Percentiles rank a stretch among this genome's conserved stretches.
These are phyloP conservation scores for Solanum dulcamara DNA, from an alignment of 257 asterid genomes.

Conservation along the genomic window DNA sequence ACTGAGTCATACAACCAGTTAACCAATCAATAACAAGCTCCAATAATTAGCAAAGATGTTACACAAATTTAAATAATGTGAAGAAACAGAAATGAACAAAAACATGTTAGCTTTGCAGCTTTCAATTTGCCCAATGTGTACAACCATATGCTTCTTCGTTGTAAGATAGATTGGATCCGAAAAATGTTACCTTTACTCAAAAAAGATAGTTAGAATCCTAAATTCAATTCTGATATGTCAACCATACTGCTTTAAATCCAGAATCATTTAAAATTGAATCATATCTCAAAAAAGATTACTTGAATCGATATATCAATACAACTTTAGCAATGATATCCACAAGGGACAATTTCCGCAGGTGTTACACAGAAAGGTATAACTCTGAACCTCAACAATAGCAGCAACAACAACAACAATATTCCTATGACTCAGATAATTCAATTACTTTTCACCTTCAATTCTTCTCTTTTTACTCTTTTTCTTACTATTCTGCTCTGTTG, in stretches of 20 bases:
- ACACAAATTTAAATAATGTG: not conserved
- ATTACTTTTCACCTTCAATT: slow-evolving; percentile 4
- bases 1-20: not conserved
- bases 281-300: not conserved
- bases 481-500: slow-evolving; percentile 4
- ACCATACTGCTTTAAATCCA: not conserved
- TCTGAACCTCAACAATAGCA: not conserved
- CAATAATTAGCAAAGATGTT: not conserved
- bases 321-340: not conserved
- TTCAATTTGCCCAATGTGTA: not conserved
- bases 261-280: not conserved
- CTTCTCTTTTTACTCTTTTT: slow-evolving; percentile 25
- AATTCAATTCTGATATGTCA: not conserved
- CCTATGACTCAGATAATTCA: not conserved
- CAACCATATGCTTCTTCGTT: not conserved
- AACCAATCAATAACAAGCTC: not conserved
- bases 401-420: not conserved
- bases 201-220: not conserved
- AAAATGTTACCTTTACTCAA: not conserved
- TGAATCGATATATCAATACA: not conserved
- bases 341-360: not conserved
- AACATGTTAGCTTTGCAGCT: not conserved
- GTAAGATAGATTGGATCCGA: not conserved
- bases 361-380: not conserved
- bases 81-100: not conserved